Evolutionary conservation across 257 asterid species (phyloP).

Genomic region (Rhazya stricta): DNA sequence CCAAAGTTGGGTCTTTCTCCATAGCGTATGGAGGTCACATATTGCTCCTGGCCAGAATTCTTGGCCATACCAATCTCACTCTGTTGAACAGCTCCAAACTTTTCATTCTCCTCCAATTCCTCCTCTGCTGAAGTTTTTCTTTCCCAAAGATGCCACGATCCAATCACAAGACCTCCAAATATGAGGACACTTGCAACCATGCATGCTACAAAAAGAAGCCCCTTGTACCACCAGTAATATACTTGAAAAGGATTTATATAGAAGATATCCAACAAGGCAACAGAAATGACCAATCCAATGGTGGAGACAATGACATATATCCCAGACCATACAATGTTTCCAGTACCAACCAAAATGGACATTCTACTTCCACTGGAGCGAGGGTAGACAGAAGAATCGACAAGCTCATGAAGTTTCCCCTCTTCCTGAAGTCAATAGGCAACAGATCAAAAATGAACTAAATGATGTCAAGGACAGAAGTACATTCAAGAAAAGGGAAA

Average conservation of each 20-base stretch:
- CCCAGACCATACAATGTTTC: constrained; percentile 78
- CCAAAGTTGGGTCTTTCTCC: constrained; percentile 70
- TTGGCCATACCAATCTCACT: constrained; percentile 16
- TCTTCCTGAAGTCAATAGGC: constrained; percentile 54
- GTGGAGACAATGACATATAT: constrained; percentile 49
- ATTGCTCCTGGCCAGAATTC: constrained; percentile 30
- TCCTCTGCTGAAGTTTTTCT: constrained; percentile 27
- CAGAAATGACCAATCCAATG: constrained; percentile 46
- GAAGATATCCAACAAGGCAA: constrained; percentile 36
- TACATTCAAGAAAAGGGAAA: too few relatives aligned
- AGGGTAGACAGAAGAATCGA: constrained; percentile 26
- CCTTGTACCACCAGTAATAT: constrained; percentile 60
- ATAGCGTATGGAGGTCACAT: constrained; percentile 30
- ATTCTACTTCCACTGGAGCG: constrained; percentile 41
- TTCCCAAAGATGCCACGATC: constrained; percentile 71
- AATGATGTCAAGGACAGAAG: not conserved
- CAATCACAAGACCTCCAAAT: constrained; percentile 67
- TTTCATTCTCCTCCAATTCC: constrained; percentile 12
- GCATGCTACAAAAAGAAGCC: constrained; percentile 52
- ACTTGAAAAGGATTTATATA: constrained; percentile 57
- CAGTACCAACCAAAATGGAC: constrained; percentile 80
- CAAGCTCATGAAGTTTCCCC: constrained; percentile 39
- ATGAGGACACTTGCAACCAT: constrained; percentile 49
- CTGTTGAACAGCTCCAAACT: constrained; percentile 15
- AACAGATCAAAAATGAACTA: not conserved